Base-by-base conservation (phyloP, 2,329 filamentous ascomycete genomes). In the Trichoderma aggressivum region DNA sequence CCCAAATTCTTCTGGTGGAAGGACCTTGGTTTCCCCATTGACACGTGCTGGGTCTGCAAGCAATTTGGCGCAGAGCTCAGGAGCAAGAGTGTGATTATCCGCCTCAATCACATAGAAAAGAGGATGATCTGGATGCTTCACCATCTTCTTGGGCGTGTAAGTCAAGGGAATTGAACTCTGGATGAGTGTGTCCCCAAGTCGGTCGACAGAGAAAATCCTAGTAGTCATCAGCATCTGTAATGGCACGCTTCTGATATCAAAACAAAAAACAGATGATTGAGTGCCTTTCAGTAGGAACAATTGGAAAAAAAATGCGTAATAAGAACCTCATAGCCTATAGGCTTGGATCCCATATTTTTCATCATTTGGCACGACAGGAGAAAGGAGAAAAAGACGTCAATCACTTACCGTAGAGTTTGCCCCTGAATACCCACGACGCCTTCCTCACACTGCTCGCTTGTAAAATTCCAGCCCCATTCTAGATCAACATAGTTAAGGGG, bases 391-490 rank as follows among this genome's bases (percentile, higher is more conserved):
- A 74, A 69, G 72, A 56, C 68, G 65, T 72, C 69, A 11, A 60
- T 32, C 70, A 83, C 82, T 81, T 90, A 97, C 94, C 94, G 88
- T 75, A 97, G 82, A 79, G 94, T 96, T 80, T 95, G 92, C 61
- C 91, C 93, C 82, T 97, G 93, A 73, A 98, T 95, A 72, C 94
- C 94, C 68, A 98, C 95, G 86, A 98, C 95, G 70, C 94, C 94
- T 82, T 98, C 93, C 56, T 92, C 90, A 77, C 94, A 97, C 80
- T 97, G 93, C 79, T 97, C 94, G 78, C 94, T 97, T 80, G 93
- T 95, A 79, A 99, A 98, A 77, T 96, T 97, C 91, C 94, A 97
- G 4, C 93, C 94, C 86, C 94, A 98, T 80, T 97, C 94, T 32
- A 99, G 88, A 53, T 92, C 90, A 67, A 91, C 90, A 77, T 97